A percentile compares a stretch with the other conserved stretches of the same genome.
Evolutionary conservation across 1,139 yeast species (phyloP).

Genomic region (Geotrichum klebahnii): DNA sequence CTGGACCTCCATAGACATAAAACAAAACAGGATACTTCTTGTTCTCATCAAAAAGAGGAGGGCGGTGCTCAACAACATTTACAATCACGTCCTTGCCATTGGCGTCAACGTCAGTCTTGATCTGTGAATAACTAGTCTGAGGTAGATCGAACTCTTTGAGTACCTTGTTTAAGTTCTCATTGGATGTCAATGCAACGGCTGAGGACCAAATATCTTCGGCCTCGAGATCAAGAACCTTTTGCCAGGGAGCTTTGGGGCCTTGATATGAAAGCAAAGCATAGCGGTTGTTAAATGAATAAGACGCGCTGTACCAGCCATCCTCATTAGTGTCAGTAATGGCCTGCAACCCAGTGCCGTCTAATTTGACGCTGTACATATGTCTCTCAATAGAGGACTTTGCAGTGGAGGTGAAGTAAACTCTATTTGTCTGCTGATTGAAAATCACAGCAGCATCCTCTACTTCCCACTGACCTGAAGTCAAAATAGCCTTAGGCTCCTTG

Average conservation of each 20-base stretch:
- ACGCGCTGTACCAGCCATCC: slow-evolving; percentile 65
- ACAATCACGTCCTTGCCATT: slow-evolving; percentile 43
- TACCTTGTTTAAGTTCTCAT: slow-evolving; percentile 33
- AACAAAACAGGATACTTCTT: slow-evolving; percentile 73
- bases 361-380: slow-evolving; percentile 50
- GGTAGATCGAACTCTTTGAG: slow-evolving; percentile 52
- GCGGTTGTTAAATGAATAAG: slow-evolving; percentile 58
- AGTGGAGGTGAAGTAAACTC: slow-evolving; percentile 63
- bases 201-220: slow-evolving; percentile 34
- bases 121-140: slow-evolving; percentile 47
- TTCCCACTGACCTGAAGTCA: slow-evolving; percentile 69
- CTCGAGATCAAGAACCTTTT: slow-evolving; percentile 49
- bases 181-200: slow-evolving; percentile 40
- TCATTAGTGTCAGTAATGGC: slow-evolving; percentile 52
- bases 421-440: slow-evolving; percentile 50
- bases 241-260: slow-evolving; percentile 70
- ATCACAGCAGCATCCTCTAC: slow-evolving; percentile 56
- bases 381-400: slow-evolving; percentile 53
- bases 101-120: slow-evolving; percentile 44
- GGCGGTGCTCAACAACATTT: slow-evolving; percentile 71
- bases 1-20: slow-evolving; percentile 92
- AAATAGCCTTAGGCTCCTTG: slow-evolving; percentile 44
- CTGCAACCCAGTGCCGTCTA: slow-evolving; percentile 45
- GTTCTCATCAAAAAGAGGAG: slow-evolving; percentile 58
- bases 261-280: slow-evolving; percentile 51